Percentiles rank a stretch among this genome's conserved stretches.
Conservation (phyloP, 2,329 filamentous ascomycete genomes). For the Mariannaea sp. region DNA sequence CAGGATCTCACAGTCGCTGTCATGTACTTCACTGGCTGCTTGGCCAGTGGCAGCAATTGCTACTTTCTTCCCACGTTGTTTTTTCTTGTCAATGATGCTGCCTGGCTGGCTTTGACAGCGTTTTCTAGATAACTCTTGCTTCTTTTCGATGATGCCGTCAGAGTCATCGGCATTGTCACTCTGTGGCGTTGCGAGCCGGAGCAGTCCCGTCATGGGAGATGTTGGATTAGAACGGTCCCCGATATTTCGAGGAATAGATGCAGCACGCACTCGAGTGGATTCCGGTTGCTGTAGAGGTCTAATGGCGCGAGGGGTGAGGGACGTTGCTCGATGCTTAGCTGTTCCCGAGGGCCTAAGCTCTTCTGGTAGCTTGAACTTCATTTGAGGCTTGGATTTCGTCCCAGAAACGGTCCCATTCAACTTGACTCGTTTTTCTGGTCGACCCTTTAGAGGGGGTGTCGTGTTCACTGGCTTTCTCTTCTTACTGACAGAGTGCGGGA, state of each 20-base stretch:
- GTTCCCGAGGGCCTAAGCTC: background rate
- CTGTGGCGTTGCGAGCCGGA: background rate
- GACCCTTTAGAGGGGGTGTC: background rate
- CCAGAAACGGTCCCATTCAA: background rate
- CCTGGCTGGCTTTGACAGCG: background rate
- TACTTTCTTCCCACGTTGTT: constrained; percentile 7
- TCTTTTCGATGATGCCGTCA: constrained; percentile 29
- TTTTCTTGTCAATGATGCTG: constrained; percentile 21
- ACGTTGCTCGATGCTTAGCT: background rate
- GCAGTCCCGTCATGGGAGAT: background rate
- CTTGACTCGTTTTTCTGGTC: constrained; percentile 16
- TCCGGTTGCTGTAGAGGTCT: background rate
- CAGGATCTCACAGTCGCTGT: constrained; percentile 19
- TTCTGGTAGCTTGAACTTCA: background rate
- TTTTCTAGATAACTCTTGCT: constrained; percentile 19
- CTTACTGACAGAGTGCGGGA: constrained; percentile 10
- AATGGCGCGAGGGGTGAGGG: background rate
- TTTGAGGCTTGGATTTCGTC: background rate
- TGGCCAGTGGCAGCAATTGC: background rate
- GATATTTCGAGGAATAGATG: background rate
- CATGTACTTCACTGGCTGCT: background rate
- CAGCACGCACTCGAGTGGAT: background rate
- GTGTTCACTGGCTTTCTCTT: constrained; percentile 12
- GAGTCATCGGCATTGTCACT: constrained; percentile 11
- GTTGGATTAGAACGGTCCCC: background rate